Percentiles rank a stretch among this genome's conserved stretches.
phyloP scores from a whole-genome alignment of 768 basidiomycete genomes.

The Macrolepiota albuminosa region DNA sequence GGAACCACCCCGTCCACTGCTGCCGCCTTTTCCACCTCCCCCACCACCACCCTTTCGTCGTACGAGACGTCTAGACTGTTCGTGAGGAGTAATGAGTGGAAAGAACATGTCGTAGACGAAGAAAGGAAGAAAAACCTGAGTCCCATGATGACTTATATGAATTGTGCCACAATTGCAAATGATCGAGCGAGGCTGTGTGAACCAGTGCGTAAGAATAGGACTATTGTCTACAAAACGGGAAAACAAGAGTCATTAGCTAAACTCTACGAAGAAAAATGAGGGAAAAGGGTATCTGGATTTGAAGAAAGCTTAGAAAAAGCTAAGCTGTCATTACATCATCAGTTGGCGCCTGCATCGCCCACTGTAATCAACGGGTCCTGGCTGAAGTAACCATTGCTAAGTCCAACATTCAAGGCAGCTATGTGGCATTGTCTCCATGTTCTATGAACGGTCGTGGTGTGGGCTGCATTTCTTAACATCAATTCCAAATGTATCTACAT shows the following conservation, averaged over 20 bases:
- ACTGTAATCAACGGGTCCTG: too few relatives aligned
- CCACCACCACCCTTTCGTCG: conserved; percentile 8
- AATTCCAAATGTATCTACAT: too few relatives aligned
- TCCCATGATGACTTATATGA: not conserved
- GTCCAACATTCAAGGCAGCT: too few relatives aligned
- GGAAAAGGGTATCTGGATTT: too few relatives aligned
- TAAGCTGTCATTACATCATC: too few relatives aligned
- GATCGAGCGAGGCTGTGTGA: not conserved
- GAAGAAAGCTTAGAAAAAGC: too few relatives aligned
- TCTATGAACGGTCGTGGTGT: not conserved
- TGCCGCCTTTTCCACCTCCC: not conserved
- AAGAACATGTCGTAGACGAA: not conserved
- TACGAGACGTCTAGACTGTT: not conserved
- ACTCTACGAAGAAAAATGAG: too few relatives aligned
- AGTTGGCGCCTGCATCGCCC: too few relatives aligned
- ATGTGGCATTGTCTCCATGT: too few relatives aligned
- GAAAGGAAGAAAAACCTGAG: not conserved
- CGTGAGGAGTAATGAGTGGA: conserved; percentile 2
- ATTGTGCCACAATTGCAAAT: not conserved
- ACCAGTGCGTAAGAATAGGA: too few relatives aligned
- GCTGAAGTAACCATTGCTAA: too few relatives aligned
- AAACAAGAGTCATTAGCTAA: not conserved
- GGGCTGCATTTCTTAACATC: not conserved
- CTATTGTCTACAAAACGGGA: not conserved
- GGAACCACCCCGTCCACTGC: conserved; percentile 8